A percentile compares a stretch with the other conserved stretches of the same genome.
Conservation (phyloP, 768 basidiomycete genomes). For the Pisolithus orientalis region DNA sequence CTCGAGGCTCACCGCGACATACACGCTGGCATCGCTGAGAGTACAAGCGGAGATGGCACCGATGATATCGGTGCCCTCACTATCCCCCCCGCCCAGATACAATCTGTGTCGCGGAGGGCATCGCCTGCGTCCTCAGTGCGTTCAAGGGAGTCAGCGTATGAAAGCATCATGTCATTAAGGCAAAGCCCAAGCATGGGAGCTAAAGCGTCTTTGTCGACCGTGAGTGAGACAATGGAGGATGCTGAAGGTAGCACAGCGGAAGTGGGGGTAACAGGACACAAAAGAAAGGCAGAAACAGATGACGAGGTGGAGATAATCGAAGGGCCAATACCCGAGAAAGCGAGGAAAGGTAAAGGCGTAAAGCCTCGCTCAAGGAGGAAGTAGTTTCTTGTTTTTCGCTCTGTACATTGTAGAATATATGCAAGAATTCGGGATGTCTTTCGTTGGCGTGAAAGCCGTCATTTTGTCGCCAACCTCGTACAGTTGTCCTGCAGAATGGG, state of each 20-base stretch:
- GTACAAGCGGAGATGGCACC: conserved; percentile 17
- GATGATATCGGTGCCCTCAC: conserved; percentile 27
- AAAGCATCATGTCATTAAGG: conserved; percentile 25
- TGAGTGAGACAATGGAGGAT: conserved; percentile 39
- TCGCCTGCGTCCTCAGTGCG: conserved; percentile 48
- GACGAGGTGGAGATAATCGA: conserved; percentile 53
- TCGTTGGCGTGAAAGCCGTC: no score
- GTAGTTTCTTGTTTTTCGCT: conserved; percentile 12
- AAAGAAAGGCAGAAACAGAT: conserved; percentile 51
- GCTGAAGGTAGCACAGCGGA: conserved; percentile 20
- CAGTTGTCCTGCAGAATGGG: no score
- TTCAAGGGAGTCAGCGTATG: conserved; percentile 29
- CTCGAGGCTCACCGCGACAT: conserved; percentile 21
- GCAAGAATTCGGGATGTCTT: no score
- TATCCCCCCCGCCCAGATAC: conserved; percentile 14
- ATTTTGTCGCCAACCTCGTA: no score
- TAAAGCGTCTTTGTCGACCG: conserved; percentile 39
- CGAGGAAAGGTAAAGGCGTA: conserved; percentile 24
- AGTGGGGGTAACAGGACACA: conserved; percentile 19
- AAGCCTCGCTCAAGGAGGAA: conserved; percentile 41
- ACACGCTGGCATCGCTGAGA: conserved; percentile 5
- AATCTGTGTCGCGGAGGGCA: conserved; percentile 29
- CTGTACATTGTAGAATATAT: no score
- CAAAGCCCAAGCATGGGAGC: conserved; percentile 45
- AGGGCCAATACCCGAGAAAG: conserved; percentile 36